phyloP scores from a whole-genome alignment of 768 basidiomycete genomes.

The Calocybe gangraenosa region DNA sequence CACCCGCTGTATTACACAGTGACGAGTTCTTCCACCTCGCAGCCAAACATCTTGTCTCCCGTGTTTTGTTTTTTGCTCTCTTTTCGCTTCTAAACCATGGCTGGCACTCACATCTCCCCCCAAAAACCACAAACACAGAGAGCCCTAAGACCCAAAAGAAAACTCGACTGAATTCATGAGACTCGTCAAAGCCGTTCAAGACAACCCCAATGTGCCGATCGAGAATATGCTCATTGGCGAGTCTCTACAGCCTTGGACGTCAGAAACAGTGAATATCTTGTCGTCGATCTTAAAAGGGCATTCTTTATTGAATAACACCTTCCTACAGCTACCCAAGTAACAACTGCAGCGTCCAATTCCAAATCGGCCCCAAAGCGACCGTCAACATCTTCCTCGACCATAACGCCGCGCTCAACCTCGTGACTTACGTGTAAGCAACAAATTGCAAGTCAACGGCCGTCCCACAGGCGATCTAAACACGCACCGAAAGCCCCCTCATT shows the following conservation, averaged over 20 bases:
- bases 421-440: conserved; percentile 63
- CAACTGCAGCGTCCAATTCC: conserved; percentile 55
- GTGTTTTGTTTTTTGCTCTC: conserved; percentile 12
- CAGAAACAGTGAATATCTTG: conserved; percentile 46
- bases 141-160: conserved; percentile 28
- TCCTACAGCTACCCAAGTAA: conserved; percentile 44
- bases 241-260: conserved; percentile 51
- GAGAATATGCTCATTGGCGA: conserved; percentile 55
- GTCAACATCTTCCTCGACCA: conserved; percentile 62
- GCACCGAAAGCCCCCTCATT: conserved; percentile 66
- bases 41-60: conserved; percentile 50
- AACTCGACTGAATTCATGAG: conserved; percentile 48
- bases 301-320: neutral
- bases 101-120: neutral
- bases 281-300: too few species aligned
- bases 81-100: neutral
- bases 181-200: conserved; percentile 34
- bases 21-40: conserved; percentile 65
- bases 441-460: conserved; percentile 65
- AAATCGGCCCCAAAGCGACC: conserved; percentile 43
- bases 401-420: conserved; percentile 41
- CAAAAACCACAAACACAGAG: conserved; percentile 20
- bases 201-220: conserved; percentile 29
- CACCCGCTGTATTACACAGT: conserved; percentile 63
- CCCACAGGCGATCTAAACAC: conserved; percentile 52